phyloP scores from a whole-genome alignment of 2,329 filamentous ascomycete genomes.

The Phoma herbarum region DNA sequence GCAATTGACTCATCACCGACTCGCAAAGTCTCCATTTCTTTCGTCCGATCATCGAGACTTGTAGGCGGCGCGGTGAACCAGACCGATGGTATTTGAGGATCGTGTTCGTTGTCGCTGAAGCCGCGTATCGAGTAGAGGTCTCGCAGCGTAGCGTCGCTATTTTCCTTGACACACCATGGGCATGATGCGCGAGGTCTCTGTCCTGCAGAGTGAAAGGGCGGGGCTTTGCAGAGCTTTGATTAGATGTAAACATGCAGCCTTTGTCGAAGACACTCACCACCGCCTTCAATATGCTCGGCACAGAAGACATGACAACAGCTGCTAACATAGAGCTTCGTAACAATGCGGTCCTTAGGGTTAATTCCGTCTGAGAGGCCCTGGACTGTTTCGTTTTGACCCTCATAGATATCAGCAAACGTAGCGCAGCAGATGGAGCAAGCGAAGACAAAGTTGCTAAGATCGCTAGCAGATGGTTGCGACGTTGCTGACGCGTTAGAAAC shows the following conservation, averaged over 20 bases:
- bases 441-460: slow-evolving; percentile 57
- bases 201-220: slow-evolving; percentile 56
- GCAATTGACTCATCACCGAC: slow-evolving; percentile 36
- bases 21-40: slow-evolving; percentile 54
- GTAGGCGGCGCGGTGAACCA: slow-evolving; percentile 58
- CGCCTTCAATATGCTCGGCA: slow-evolving; percentile 57
- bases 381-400: slow-evolving; percentile 47
- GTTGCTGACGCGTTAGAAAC: slow-evolving; percentile 18
- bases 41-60: slow-evolving; percentile 48
- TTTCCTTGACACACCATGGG: slow-evolving; percentile 54
- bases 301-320: slow-evolving; percentile 61
- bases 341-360: slow-evolving; percentile 49
- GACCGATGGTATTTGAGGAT: slow-evolving; percentile 53
- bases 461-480: slow-evolving; percentile 39
- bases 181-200: slow-evolving; percentile 55
- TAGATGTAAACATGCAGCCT: background rate
- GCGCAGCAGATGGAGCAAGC: slow-evolving; percentile 59
- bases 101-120: slow-evolving; percentile 53
- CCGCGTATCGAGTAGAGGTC: slow-evolving; percentile 58
- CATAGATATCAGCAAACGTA: slow-evolving; percentile 57
- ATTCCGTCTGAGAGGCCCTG: slow-evolving; percentile 51
- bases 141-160: slow-evolving; percentile 45
- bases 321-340: slow-evolving; percentile 58
- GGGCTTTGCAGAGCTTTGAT: slow-evolving; percentile 44
- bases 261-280: slow-evolving; percentile 51